A percentile compares a stretch with the other conserved stretches of the same genome.
Evolutionary conservation across 2,329 filamentous ascomycete species (phyloP).

Genomic region (Fusarium nodosum): DNA sequence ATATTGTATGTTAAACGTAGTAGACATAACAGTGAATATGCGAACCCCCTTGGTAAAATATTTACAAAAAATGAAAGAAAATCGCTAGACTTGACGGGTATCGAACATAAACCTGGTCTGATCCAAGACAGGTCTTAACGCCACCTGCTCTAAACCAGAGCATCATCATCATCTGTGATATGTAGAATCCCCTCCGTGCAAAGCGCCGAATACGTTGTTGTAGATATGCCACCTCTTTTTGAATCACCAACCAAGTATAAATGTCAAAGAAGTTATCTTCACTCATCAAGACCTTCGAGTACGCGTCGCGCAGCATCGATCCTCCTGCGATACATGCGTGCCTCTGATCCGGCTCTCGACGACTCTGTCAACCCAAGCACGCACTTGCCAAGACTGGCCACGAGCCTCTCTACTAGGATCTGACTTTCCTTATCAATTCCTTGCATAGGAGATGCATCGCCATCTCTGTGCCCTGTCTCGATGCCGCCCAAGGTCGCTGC

Average conservation of each 20-base stretch:
- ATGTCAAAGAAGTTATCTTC: slow-evolving; percentile 8
- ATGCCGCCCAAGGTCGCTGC: slow-evolving; percentile 59
- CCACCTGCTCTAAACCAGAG: slow-evolving; percentile 44
- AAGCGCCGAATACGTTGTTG: slow-evolving; percentile 32
- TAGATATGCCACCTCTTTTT: slow-evolving; percentile 32
- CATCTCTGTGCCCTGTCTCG: slow-evolving; percentile 46
- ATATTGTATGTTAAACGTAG: background rate
- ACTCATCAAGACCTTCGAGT: slow-evolving; percentile 75
- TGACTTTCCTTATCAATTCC: slow-evolving; percentile 69
- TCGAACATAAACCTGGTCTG: slow-evolving; percentile 48
- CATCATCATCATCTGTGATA: slow-evolving; percentile 32
- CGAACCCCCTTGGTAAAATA: slow-evolving; percentile 3
- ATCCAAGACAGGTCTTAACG: slow-evolving; percentile 46
- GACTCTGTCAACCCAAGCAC: slow-evolving; percentile 70
- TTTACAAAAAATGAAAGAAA: slow-evolving; percentile 21
- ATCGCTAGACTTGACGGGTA: slow-evolving; percentile 48
- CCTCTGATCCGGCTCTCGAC: slow-evolving; percentile 68
- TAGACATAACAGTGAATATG: background rate
- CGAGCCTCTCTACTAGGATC: slow-evolving; percentile 69
- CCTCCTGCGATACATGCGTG: slow-evolving; percentile 74
- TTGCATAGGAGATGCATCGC: slow-evolving; percentile 59
- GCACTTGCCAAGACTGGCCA: slow-evolving; percentile 71
- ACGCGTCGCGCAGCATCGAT: slow-evolving; percentile 81
- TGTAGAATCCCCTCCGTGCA: slow-evolving; percentile 23
- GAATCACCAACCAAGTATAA: background rate